Conservation (phyloP, 2,329 filamentous ascomycete genomes). For the Diaporthe vexans region DNA sequence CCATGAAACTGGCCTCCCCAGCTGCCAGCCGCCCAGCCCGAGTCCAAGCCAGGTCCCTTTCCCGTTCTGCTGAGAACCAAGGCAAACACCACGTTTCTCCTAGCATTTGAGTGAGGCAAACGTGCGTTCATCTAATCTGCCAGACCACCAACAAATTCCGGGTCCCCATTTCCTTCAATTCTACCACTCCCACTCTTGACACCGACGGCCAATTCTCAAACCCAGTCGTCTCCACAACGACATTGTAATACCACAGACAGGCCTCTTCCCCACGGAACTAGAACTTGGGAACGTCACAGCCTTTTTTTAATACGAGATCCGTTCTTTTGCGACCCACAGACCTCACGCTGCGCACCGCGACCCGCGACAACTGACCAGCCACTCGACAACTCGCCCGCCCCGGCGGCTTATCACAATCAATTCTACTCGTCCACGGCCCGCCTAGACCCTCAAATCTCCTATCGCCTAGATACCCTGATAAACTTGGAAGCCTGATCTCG, state of each 20-base stretch:
- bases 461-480: constrained; percentile 18
- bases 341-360: constrained; percentile 38
- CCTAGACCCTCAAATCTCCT: constrained; percentile 31
- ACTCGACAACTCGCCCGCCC: constrained; percentile 26
- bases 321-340: constrained; percentile 36
- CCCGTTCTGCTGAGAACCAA: constrained; percentile 9
- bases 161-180: constrained; percentile 1
- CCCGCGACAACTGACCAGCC: constrained; percentile 11
- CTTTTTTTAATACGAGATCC: constrained; percentile 37
- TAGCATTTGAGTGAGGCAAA: constrained; percentile 16
- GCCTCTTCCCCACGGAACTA: constrained; percentile 29
- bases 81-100: constrained; percentile 33
- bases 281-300: constrained; percentile 11
- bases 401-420: constrained; percentile 38
- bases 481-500: constrained; percentile 5
- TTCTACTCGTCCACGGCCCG: constrained; percentile 19
- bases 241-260: constrained; percentile 28
- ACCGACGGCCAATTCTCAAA: not conserved
- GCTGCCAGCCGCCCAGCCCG: constrained; percentile 7
- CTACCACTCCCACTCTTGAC: constrained; percentile 21
- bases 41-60: not conserved
- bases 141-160: constrained; percentile 13
- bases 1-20: constrained; percentile 21
- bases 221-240: constrained; percentile 1
- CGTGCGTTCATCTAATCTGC: constrained; percentile 31